Conservation (phyloP, 768 basidiomycete species). For the Boletus pseudo-olivaceus region DNA sequence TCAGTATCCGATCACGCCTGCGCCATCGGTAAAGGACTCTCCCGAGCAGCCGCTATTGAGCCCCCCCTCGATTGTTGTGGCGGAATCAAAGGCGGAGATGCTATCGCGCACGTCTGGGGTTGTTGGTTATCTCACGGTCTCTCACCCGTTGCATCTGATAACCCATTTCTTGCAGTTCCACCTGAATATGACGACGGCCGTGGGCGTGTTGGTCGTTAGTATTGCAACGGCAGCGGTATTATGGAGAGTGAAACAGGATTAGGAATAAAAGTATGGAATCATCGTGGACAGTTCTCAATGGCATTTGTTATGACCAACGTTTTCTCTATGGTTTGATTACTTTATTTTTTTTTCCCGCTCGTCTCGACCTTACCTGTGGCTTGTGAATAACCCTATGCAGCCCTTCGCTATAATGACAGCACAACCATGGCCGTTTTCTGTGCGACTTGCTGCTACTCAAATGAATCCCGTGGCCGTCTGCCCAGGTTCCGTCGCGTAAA, state of each 20-base stretch:
- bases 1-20: slow-evolving; percentile 32
- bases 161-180: slow-evolving; percentile 27
- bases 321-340: slow-evolving; percentile 23
- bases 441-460: not conserved
- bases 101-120: slow-evolving; percentile 20
- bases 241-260: slow-evolving; percentile 60
- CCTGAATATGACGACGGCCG: slow-evolving; percentile 43
- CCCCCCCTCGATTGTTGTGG: not conserved
- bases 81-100: slow-evolving; percentile 18
- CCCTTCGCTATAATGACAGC: slow-evolving; percentile 15
- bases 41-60: slow-evolving; percentile 21
- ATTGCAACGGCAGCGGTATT: slow-evolving; percentile 70
- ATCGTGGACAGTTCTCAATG: slow-evolving; percentile 14
- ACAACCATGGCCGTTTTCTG: slow-evolving; percentile 2
- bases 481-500: too few species aligned
- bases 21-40: slow-evolving; percentile 29
- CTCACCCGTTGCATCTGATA: slow-evolving; percentile 12
- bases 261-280: slow-evolving; percentile 14
- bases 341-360: slow-evolving; percentile 25
- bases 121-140: slow-evolving; percentile 28
- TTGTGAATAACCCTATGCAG: slow-evolving; percentile 28
- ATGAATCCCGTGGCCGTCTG: too few species aligned
- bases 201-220: slow-evolving; percentile 62
- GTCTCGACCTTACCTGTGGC: slow-evolving; percentile 16
- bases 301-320: slow-evolving; percentile 16